Percentiles rank a stretch among this genome's conserved stretches.
These are phyloP conservation scores for Hibiscus mutabilis DNA, from an alignment of 345 rosid genomes.

Conservation along the genomic window DNA sequence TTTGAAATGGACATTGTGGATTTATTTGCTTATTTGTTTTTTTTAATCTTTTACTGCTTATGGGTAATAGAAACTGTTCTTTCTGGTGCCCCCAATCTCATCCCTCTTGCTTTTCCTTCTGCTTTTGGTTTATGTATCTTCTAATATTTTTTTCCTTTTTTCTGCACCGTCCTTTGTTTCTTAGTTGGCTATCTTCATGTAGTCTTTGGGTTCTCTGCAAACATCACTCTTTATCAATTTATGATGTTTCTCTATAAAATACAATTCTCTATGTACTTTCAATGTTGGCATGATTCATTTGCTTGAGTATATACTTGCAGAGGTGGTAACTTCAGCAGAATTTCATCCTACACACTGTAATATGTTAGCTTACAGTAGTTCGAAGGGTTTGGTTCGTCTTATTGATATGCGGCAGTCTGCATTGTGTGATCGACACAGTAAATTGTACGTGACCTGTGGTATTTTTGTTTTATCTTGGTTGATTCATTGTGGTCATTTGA, in stretches of 20 bases:
- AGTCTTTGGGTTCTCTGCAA: not conserved
- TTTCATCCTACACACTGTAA: constrained; percentile 96
- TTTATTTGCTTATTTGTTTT: not conserved
- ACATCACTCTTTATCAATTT: not conserved
- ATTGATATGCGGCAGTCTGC: constrained; percentile 98
- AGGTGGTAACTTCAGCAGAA: constrained; percentile 98
- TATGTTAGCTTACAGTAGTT: constrained; percentile 93
- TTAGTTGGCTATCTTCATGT: not conserved
- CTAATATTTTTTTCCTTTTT: not conserved
- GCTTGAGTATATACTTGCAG: constrained; percentile 37
- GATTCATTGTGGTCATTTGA: not conserved
- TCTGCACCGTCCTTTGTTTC: not conserved
- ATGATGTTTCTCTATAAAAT: not conserved
- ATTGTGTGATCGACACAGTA: constrained; percentile 84
- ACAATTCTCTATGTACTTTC: not conserved
- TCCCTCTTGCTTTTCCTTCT: not conserved
- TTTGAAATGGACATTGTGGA: not conserved
- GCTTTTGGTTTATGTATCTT: not conserved
- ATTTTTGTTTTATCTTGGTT: not conserved
- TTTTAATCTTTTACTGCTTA: not conserved
- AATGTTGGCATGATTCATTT: not conserved
- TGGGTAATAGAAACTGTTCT: not conserved
- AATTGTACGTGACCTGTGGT: constrained; percentile 51
- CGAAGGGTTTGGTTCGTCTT: constrained; percentile 93
- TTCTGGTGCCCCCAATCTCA: not conserved